Percentiles rank a stretch among this genome's conserved stretches.
Conservation (phyloP, 2,329 filamentous ascomycete species). For the Metarhizium anisopliae region DNA sequence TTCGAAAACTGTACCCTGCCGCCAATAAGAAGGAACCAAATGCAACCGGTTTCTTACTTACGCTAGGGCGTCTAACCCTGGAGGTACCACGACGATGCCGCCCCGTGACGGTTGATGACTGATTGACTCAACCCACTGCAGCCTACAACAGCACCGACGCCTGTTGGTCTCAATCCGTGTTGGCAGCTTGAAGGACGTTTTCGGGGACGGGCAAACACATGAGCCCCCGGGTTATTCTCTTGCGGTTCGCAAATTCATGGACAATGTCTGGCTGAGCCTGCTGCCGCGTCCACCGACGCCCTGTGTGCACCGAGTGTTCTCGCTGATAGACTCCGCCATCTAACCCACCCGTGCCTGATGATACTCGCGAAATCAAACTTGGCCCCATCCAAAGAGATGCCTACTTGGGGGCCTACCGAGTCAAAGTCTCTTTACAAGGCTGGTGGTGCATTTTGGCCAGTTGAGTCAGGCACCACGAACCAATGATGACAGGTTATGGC, state of each 20-base stretch:
- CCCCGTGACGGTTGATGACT: conserved; percentile 1
- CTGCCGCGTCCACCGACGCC: background rate
- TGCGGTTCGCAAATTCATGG: background rate
- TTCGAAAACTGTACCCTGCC: background rate
- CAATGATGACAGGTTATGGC: background rate
- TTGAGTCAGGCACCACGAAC: background rate
- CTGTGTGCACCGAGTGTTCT: background rate
- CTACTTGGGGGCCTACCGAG: background rate
- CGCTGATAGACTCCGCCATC: background rate
- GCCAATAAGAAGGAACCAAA: background rate
- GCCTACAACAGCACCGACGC: background rate
- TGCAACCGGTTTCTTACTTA: background rate
- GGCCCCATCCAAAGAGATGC: background rate
- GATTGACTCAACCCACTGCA: background rate
- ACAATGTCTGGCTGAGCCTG: background rate
- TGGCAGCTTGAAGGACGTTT: background rate
- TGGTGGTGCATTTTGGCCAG: background rate
- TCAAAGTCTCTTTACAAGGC: background rate
- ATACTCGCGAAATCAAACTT: background rate
- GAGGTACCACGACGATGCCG: background rate
- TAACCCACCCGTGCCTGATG: conserved; percentile 2
- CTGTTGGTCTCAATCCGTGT: background rate
- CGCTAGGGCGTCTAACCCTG: background rate
- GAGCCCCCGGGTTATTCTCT: background rate
- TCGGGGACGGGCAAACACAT: background rate